phyloP scores from a whole-genome alignment of 1,284 basidiomycete genomes.

The Acaromyces ingoldii region DNA sequence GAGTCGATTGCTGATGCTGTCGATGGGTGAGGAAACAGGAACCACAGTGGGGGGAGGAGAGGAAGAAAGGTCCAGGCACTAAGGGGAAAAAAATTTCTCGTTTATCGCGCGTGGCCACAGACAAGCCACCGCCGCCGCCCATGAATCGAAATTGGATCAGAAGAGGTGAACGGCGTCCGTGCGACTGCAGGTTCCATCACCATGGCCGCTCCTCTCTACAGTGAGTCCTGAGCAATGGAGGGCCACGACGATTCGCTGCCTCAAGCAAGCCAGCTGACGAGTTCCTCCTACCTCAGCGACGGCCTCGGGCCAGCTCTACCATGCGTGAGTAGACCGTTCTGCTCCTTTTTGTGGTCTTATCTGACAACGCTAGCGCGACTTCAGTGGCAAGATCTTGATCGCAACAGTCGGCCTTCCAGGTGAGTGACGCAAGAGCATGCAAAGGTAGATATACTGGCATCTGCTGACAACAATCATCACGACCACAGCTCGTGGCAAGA shows the following conservation, averaged over 20 bases:
- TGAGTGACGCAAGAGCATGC: not conserved
- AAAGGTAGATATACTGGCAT: not conserved
- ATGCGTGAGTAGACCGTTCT: constrained; percentile 18
- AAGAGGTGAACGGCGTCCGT: not conserved
- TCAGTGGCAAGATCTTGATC: constrained; percentile 77
- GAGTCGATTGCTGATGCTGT: not conserved
- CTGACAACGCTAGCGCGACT: not conserved
- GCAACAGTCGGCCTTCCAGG: constrained; percentile 80
- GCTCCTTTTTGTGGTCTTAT: not conserved
- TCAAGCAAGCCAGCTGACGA: not conserved
- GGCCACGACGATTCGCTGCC: too few relatives aligned
- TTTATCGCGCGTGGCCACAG: too few relatives aligned
- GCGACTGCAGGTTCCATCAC: not conserved
- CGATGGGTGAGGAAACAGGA: not conserved
- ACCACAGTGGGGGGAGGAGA: not conserved
- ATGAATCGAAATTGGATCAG: not conserved
- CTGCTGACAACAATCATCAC: not conserved
- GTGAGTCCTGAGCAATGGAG: too few relatives aligned
- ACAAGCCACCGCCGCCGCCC: too few relatives aligned
- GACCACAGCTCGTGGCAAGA: constrained; percentile 67
- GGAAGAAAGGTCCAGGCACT: not conserved
- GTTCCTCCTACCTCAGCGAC: constrained; percentile 15
- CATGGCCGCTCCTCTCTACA: constrained; percentile 34
- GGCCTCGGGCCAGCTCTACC: constrained; percentile 27
- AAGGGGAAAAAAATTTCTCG: not conserved